phyloP scores from a whole-genome alignment of 176 grass and related monocot species.

The Oropetium thomaeum region DNA sequence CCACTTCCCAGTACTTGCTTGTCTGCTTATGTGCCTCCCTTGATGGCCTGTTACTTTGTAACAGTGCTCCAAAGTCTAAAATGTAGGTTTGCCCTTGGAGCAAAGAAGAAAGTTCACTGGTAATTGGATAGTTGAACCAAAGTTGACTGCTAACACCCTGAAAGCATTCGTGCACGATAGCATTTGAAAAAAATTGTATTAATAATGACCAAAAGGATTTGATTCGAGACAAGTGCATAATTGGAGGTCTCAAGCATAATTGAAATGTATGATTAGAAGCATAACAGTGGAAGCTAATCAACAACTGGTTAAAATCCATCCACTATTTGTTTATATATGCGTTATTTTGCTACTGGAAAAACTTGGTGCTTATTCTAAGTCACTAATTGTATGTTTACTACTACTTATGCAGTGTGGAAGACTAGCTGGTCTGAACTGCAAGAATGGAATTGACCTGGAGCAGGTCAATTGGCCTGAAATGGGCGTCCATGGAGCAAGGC shows the following conservation, averaged over 20 bases:
- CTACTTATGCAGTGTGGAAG: constrained; percentile 48
- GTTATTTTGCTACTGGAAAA: constrained; percentile 1
- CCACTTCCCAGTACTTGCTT: constrained; percentile 12
- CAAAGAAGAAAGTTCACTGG: background rate
- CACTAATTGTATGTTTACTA: constrained; percentile 22
- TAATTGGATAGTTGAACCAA: constrained; percentile 1
- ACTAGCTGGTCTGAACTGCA: constrained; percentile 38
- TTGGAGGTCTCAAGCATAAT: background rate
- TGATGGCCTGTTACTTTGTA: background rate
- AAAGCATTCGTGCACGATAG: background rate
- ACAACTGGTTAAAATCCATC: background rate
- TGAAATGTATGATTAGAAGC: background rate
- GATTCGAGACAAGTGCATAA: background rate
- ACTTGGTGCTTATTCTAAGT: background rate
- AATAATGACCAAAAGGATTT: background rate
- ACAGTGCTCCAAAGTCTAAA: background rate
- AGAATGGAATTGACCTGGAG: constrained; percentile 55
- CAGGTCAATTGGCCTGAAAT: constrained; percentile 52
- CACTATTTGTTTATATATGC: background rate
- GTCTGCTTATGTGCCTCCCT: constrained; percentile 1
- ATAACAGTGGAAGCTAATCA: constrained; percentile 5
- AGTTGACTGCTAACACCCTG: background rate
- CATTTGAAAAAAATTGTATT: background rate
- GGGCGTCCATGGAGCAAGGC: constrained; percentile 45
- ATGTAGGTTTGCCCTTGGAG: constrained; percentile 7